Evolutionary conservation across 371 early-diverging fungal genomes (phyloP), one percentile per base, ranked within the genome.

Genomic region (Apophysomyces elegans): DNA sequence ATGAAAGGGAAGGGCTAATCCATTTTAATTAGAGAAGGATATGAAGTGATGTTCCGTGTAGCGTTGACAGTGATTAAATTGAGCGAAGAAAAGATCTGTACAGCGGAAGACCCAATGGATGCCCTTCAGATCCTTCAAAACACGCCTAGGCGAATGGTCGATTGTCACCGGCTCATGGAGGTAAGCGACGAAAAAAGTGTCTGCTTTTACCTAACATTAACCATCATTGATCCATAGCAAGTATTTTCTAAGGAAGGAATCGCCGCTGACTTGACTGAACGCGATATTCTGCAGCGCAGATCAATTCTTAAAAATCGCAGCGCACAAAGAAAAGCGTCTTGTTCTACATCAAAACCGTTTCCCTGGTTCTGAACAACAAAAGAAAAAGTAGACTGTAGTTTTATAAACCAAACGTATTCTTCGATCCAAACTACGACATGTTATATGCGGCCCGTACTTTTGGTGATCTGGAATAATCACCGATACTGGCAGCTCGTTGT

Each of bases 21-120:
- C 3, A 8, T 50, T 43, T 66, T 16, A 36, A 36, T 39, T 37
- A 87, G 86, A 46, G 91, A 92, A 69, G 93, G 93, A 4, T 88
- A 88, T 66, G 89, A 89, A 70, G 84, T 93, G 32, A 61, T 93
- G 12, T 88, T 89, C 72, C 85, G 91, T 1, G 86, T 90, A 11
- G 90, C 92, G 0, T 76, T 94, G 13, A 88, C 95, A 1, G 77
- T 94, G 32, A 71, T 94, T 38, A 83, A 88, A 59, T 63, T 90
- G n/a, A 88, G 90, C 64, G 91, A 93, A 60, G 68, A 82, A n/a
- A 78, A 84, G 26, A 86, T 92, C 26, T 59, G 78, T 35, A 67
- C 72, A 26, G 76, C 83, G 14, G 73, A 81, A 47, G 92, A 91
- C 62, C 78, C 88, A 8, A 66, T 87, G 56, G 89, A 88, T 64